Percentiles rank a stretch among this genome's conserved stretches.
phyloP scores from a whole-genome alignment of 78 protist species.

The Salpingoeca rosetta region DNA sequence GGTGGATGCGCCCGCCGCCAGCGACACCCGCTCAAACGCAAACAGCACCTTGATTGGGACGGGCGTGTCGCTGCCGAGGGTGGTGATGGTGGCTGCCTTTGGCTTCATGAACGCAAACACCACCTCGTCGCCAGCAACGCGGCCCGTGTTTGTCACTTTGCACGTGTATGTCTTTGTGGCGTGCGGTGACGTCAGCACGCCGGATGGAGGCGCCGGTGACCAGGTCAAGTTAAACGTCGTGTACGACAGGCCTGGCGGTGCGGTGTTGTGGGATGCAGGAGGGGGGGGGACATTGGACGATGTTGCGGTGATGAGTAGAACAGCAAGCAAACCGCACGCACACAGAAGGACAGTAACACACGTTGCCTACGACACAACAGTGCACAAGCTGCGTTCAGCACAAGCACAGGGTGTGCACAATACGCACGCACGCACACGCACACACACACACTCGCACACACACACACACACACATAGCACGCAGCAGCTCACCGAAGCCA shows the following conservation, averaged over 20 bases:
- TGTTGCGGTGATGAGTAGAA: too few species aligned
- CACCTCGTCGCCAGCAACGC: constrained; percentile 1
- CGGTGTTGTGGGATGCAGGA: too few species aligned
- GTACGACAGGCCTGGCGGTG: too few species aligned
- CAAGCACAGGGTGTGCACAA: too few species aligned
- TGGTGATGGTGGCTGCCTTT: not conserved
- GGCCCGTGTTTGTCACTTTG: constrained; percentile 1
- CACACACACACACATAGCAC: too few species aligned
- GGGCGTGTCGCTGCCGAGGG: not conserved
- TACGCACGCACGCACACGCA: too few species aligned
- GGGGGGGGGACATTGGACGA: too few species aligned
- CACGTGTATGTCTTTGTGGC: not conserved
- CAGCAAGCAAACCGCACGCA: too few species aligned
- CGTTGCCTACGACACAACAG: too few species aligned
- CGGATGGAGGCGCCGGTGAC: not conserved
- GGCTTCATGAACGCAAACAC: constrained; percentile 3
- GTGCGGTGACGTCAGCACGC: not conserved
- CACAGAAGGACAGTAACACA: too few species aligned
- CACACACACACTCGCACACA: too few species aligned
- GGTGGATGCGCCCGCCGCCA: not conserved
- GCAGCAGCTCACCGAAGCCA: constrained; percentile 43
- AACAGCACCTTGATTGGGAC: constrained; percentile 5
- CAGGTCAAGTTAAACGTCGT: constrained; percentile 17
- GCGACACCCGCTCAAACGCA: constrained; percentile 1
- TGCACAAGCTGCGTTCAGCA: too few species aligned